Base-by-base conservation (phyloP, 208 protist genomes). In the Herpetomonas tarakana region DNA sequence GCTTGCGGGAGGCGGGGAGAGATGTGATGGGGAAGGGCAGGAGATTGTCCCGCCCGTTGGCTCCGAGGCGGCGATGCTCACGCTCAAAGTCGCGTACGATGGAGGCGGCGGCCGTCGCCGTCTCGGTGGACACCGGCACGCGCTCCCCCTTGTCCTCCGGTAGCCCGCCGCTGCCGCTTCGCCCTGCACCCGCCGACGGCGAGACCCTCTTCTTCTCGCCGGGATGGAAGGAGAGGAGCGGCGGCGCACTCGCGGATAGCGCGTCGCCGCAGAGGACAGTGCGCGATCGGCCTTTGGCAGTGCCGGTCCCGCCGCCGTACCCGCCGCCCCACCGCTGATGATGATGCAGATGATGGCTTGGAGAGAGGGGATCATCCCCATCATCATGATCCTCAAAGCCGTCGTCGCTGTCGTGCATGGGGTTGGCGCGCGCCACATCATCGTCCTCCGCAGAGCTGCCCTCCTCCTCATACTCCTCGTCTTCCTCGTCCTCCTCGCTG, bases 401-500 rank as follows among this genome's bases (percentile, higher is more conserved):
- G 6, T 41, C 35, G 35, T 41, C 35, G 35, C 9, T 18, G 35
- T 41, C 35, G 35, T 6, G 14, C 9, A 41, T 6, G 14, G 35
- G 35, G 14, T 6, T 41, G 9, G 35, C 9, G 14, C 6, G 14
- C 35, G 14, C 35, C 35, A 41, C 35, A 41, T 41, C 35, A 14
- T 14, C 35, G 35, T 41, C 35, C 14, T 52, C 46, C 12, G 7
- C 24, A 18, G 4, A 12, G 18, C n/a, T 52, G 22, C 24, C 24
- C 46, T 52, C 46, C 46, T 52, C 46, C n/a, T 52, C 21, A 6
- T 52, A 6, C 46, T 52, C 46, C 46, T 52, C 46, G 9, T 19
- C 46, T 18, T 19, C 24, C 22, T 12, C 25, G 19, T 12, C 44
- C 6, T 49, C 44, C 11, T 49, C 44, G 19, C 19, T 22, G 44